phyloP scores from a whole-genome alignment of 2,329 filamentous ascomycete species.

The Colletotrichum phormii region DNA sequence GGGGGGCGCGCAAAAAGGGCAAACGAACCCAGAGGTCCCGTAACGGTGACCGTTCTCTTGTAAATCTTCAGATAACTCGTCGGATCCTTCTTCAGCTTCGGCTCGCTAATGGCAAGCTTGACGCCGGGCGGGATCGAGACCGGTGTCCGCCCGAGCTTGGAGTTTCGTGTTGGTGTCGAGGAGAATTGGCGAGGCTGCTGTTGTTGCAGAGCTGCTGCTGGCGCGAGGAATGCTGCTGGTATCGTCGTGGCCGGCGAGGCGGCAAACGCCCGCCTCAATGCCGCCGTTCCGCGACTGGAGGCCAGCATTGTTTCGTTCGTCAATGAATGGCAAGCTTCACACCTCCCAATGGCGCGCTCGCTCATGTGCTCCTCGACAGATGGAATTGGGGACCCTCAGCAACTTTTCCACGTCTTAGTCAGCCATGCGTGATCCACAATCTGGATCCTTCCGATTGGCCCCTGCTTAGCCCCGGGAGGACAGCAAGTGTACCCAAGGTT shows the following conservation, averaged over 20 bases:
- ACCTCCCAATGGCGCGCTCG: conserved; percentile 17
- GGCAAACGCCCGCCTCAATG: conserved; percentile 67
- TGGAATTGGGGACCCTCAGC: conserved; percentile 17
- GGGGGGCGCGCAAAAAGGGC: no score
- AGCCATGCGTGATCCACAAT: conserved; percentile 33
- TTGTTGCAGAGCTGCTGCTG: conserved; percentile 72
- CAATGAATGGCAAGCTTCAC: conserved; percentile 43
- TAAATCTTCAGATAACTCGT: conserved; percentile 72
- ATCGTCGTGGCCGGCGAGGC: conserved; percentile 64
- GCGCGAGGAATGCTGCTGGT: conserved; percentile 78
- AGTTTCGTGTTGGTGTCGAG: conserved; percentile 72
- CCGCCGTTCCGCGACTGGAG: conserved; percentile 69
- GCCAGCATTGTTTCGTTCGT: conserved; percentile 68
- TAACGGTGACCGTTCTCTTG: conserved; percentile 77
- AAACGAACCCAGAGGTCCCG: conserved; percentile 81
- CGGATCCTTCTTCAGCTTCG: conserved; percentile 62
- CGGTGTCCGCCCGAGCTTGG: conserved; percentile 87
- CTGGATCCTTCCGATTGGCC: conserved; percentile 16
- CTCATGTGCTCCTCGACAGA: conserved; percentile 4
- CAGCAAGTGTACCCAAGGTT: not conserved
- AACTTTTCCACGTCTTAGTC: conserved; percentile 50
- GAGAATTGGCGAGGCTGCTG: conserved; percentile 71
- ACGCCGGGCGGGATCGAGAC: conserved; percentile 88
- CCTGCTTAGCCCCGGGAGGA: not conserved
- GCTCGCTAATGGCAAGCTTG: conserved; percentile 77